Percentiles rank a stretch among this genome's conserved stretches.
phyloP scores from a whole-genome alignment of 257 asterid genomes.

The Jaltomata sinuosa region DNA sequence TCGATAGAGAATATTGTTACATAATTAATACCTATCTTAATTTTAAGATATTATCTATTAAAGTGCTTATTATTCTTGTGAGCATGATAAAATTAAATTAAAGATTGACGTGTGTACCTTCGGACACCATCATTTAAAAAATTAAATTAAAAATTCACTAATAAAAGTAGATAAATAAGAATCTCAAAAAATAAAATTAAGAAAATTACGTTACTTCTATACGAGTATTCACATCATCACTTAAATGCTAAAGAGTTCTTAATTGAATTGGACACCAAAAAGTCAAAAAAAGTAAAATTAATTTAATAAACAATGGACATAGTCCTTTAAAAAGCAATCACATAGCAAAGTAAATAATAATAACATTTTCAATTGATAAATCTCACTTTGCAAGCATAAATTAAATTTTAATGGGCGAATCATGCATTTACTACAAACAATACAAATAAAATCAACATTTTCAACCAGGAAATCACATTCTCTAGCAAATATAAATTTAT shows the following conservation, averaged over 20 bases:
- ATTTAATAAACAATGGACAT: too few species aligned
- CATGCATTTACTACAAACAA: not conserved
- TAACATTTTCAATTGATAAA: not conserved
- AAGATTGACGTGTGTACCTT: not conserved
- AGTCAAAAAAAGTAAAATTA: too few species aligned
- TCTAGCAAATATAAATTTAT: not conserved
- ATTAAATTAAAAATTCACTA: too few species aligned
- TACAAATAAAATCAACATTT: not conserved
- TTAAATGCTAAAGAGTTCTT: too few species aligned
- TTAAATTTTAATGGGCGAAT: not conserved
- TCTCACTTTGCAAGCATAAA: not conserved
- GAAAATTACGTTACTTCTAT: too few species aligned
- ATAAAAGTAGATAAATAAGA: too few species aligned
- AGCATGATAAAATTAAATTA: not conserved
- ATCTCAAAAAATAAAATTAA: too few species aligned
- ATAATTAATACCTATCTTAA: not conserved
- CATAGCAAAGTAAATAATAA: too few species aligned
- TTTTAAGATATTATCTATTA: not conserved
- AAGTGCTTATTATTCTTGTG: not conserved
- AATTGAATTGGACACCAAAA: too few species aligned
- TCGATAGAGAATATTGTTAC: not conserved
- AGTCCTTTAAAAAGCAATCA: too few species aligned
- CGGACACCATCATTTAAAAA: too few species aligned
- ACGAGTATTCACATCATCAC: too few species aligned
- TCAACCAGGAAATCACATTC: not conserved